Conservation (phyloP, 192 early-diverging fungal species). For the Backusella liffmaniae region DNA sequence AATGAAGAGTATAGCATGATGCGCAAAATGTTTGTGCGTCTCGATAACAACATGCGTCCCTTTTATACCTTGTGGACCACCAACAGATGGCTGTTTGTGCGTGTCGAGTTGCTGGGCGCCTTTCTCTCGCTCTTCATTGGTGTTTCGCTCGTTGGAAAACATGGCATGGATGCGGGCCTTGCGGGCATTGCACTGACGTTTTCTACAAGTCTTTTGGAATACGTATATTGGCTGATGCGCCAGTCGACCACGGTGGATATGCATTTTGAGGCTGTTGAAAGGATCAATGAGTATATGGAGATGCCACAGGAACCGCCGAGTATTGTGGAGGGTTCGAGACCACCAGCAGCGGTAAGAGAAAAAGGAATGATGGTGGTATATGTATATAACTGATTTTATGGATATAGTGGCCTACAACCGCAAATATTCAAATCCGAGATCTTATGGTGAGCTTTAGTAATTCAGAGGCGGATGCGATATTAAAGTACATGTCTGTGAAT, state of each 20-base stretch:
- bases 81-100: conserved; percentile 45
- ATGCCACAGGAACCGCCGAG: conserved; percentile 77
- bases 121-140: conserved; percentile 39
- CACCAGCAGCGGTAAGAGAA: conserved; percentile 39
- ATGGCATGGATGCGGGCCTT: conserved; percentile 72
- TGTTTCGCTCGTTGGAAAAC: conserved; percentile 57
- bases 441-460: conserved; percentile 62
- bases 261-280: conserved; percentile 81
- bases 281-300: conserved; percentile 75
- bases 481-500: conserved; percentile 42
- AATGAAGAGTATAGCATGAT: conserved; percentile 64
- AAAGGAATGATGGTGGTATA: not conserved
- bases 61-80: conserved; percentile 79
- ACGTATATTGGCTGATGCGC: conserved; percentile 76
- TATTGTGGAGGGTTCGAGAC: conserved; percentile 45
- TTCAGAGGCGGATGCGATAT: conserved; percentile 38
- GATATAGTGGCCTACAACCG: conserved; percentile 28
- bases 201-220: conserved; percentile 72
- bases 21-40: conserved; percentile 49
- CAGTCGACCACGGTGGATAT: conserved; percentile 80
- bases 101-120: conserved; percentile 29
- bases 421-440: conserved; percentile 57
- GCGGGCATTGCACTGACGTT: conserved; percentile 82
- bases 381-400: too few relatives aligned
- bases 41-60: conserved; percentile 77